These are phyloP conservation scores for Colletotrichum salicis DNA, from an alignment of 2,329 filamentous ascomycete species.

Conservation along the genomic window DNA sequence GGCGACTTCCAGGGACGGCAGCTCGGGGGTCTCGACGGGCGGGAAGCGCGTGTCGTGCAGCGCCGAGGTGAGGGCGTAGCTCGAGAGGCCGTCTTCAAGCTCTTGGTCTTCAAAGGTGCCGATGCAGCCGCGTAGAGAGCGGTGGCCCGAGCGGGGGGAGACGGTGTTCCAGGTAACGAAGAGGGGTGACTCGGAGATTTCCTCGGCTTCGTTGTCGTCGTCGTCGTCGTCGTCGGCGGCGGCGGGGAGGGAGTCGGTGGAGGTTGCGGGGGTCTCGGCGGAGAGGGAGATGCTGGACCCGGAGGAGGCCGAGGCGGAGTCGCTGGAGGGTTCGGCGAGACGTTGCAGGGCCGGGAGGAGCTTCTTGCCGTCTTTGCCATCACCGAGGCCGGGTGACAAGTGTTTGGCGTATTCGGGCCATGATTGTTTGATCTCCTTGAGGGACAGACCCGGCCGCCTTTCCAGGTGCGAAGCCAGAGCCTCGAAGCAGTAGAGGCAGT, in stretches of 20 bases:
- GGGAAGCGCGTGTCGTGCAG: slow-evolving; percentile 72
- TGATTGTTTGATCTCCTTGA: slow-evolving; percentile 76
- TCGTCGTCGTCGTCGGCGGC: neutral
- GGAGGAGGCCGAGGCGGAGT: slow-evolving; percentile 47
- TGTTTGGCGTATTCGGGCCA: slow-evolving; percentile 59
- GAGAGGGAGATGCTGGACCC: slow-evolving; percentile 50
- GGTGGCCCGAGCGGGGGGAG: slow-evolving; percentile 63
- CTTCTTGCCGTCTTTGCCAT: slow-evolving; percentile 45
- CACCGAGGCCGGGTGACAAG: slow-evolving; percentile 32
- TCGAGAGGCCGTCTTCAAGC: slow-evolving; percentile 76
- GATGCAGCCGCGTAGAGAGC: slow-evolving; percentile 89
- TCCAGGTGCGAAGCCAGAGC: slow-evolving; percentile 80
- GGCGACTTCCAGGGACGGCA: slow-evolving; percentile 69
- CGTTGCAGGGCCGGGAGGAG: slow-evolving; percentile 55
- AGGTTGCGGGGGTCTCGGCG: slow-evolving; percentile 56
- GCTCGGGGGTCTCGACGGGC: slow-evolving; percentile 63
- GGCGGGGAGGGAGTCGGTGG: slow-evolving; percentile 51
- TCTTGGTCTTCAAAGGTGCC: slow-evolving; percentile 88
- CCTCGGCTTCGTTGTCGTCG: slow-evolving; percentile 40
- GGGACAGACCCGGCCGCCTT: slow-evolving; percentile 71
- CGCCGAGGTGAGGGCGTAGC: slow-evolving; percentile 85
- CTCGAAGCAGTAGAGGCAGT: slow-evolving; percentile 96
- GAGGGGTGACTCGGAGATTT: slow-evolving; percentile 71
- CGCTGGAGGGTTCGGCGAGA: slow-evolving; percentile 46
- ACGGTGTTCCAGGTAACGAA: slow-evolving; percentile 96